A percentile compares a stretch with the other conserved stretches of the same genome.
phyloP scores from a whole-genome alignment of 306 rosid species.

The Inga laurina region DNA sequence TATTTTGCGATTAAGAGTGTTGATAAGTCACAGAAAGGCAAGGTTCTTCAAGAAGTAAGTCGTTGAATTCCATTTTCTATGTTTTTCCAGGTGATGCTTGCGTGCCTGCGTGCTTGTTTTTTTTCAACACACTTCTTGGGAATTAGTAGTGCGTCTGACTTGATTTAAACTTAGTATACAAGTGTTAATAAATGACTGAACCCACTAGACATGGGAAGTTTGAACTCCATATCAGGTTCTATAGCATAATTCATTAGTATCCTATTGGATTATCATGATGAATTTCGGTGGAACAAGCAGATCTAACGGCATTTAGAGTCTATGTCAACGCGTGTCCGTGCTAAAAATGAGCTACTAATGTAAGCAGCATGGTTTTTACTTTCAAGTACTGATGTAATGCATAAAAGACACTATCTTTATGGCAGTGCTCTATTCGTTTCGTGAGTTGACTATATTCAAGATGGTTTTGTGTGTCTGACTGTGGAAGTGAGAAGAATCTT shows the following conservation, averaged over 20 bases:
- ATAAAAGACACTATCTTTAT: neutral
- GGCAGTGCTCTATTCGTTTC: neutral
- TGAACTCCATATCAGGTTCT: neutral
- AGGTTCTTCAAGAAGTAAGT: conserved; percentile 94
- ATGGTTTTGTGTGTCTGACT: neutral
- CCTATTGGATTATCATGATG: neutral
- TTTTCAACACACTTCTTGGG: neutral
- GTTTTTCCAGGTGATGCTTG: neutral
- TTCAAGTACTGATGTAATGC: neutral
- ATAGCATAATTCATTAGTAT: neutral
- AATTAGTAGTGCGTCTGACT: neutral
- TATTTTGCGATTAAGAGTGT: conserved; percentile 92
- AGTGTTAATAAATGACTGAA: neutral
- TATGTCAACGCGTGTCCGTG: neutral
- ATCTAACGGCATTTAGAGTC: neutral
- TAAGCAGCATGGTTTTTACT: neutral
- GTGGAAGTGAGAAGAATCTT: neutral
- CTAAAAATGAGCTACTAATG: neutral
- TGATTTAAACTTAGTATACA: neutral
- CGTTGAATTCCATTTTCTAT: neutral
- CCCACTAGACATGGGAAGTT: neutral
- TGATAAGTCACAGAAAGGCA: conserved; percentile 85
- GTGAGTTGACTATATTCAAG: neutral
- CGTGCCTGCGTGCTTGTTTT: neutral
- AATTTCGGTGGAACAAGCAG: neutral